phyloP scores from a whole-genome alignment of 441 rosid species.

The Populus hybrid region DNA sequence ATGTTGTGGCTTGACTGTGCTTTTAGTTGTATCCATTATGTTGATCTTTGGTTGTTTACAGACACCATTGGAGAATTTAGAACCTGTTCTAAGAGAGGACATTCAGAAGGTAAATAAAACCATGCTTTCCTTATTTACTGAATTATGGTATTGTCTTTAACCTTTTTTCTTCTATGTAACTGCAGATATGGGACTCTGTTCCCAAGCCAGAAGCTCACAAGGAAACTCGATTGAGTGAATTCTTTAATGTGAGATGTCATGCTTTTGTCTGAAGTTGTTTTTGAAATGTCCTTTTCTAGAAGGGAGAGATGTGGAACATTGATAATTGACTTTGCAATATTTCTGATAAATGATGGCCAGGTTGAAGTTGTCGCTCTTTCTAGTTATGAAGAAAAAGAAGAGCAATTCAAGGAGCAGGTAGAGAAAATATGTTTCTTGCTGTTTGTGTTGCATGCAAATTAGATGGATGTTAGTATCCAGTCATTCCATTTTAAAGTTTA shows the following conservation, averaged over 20 bases:
- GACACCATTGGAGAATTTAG: conserved; percentile 96
- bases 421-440: conserved; percentile 2
- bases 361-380: conserved; percentile 97
- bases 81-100: conserved; percentile 94
- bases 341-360: conserved; percentile 37
- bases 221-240: conserved; percentile 93
- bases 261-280: neutral
- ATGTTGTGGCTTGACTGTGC: conserved; percentile 5
- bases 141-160: conserved; percentile 12
- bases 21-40: neutral
- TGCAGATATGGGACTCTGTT: conserved; percentile 96
- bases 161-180: conserved; percentile 7
- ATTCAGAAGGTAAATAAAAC: conserved; percentile 73
- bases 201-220: conserved; percentile 92
- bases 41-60: conserved; percentile 32
- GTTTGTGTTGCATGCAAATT: neutral
- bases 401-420: conserved; percentile 96
- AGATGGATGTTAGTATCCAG: neutral
- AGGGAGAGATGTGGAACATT: neutral
- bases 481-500: neutral
- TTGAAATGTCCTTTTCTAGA: conserved; percentile 3
- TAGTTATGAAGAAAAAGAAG: conserved; percentile 98
- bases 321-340: conserved; percentile 8
- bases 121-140: conserved; percentile 15
- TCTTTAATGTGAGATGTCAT: conserved; percentile 72